Base-by-base conservation (phyloP, 1,284 basidiomycete species). In the Puccinia novopanici region DNA sequence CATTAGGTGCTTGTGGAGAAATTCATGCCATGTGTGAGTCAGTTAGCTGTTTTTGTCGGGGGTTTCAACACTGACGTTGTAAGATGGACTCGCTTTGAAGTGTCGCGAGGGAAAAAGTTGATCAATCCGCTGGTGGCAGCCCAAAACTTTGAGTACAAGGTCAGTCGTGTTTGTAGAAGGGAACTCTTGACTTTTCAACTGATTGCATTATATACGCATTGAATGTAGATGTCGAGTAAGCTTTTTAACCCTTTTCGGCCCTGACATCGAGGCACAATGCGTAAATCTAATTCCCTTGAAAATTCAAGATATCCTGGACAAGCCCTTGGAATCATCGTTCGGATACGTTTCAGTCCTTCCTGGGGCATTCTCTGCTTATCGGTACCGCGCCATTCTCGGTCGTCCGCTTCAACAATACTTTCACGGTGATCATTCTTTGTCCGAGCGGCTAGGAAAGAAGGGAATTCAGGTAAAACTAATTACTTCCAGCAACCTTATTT, bases 391-490 rank as follows among this genome's bases (percentile, higher is more conserved):
- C 34, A 96, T 99, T 83, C 90, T 92, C 82, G 96, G 96, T 1
- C 89, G 93, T 12, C 96, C 96, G 9, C 89, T 99, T 42, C 92
- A 96, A 84, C 95, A 98, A 86, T 98, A 98, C 87, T 98, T 98
- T 89, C 95, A 98, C 84, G 96, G 96, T 67, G 79, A 81, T 27
- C 79, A 81, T 45, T 81, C 84, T 85, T 87, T 95, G 84, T 94
- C 95, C 24, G 93, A 94, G 83, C 91, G 95, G 80, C 89, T 98
- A 48, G 96, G 95, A 24, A 89, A 91, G 55, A 97, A 98, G 87
- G 96, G 95, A 87, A 92, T 97, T 81, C 91, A 97, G 63, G 79
- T 81, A 10, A 63, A 54, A 15, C 34, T 4, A 34, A 19, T 40
- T 19, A 54, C 30, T 19, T 54, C 15, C 34, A 34, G 34, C 34